Conservation (phyloP, 805 yeast genomes). For the Komagataella pastoris region DNA sequence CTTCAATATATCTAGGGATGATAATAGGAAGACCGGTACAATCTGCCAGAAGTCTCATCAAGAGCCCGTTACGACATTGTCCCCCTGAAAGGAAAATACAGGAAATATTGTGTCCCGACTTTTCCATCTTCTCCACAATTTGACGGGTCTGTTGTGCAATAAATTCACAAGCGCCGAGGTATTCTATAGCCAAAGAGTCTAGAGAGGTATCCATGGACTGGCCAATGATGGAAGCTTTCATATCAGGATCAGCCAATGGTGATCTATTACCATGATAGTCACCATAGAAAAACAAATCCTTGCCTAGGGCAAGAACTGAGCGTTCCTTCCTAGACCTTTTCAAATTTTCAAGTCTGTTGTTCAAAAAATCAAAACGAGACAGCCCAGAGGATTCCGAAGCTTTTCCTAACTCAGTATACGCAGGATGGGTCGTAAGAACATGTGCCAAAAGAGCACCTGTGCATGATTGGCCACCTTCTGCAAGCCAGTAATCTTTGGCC, state of each 20-base stretch:
- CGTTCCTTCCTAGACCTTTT: conserved; percentile 42
- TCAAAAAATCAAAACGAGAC: conserved; percentile 74
- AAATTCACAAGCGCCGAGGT: conserved; percentile 91
- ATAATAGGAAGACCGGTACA: conserved; percentile 86
- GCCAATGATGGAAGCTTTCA: conserved; percentile 90
- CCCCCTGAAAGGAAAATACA: conserved; percentile 91
- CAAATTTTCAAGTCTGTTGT: conserved; percentile 58
- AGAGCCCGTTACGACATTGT: conserved; percentile 83
- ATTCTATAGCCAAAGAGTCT: conserved; percentile 73
- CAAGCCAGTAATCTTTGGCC: conserved; percentile 86
- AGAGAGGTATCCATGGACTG: conserved; percentile 83
- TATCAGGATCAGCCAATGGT: conserved; percentile 90
- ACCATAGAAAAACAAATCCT: conserved; percentile 84
- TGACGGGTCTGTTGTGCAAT: conserved; percentile 97
- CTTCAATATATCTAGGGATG: conserved; percentile 90
- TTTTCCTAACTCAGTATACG: conserved; percentile 56
- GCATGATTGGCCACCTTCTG: conserved; percentile 98
- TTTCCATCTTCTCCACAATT: conserved; percentile 74
- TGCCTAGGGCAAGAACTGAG: conserved; percentile 70
- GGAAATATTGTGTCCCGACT: conserved; percentile 63
- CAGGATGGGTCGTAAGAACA: conserved; percentile 81
- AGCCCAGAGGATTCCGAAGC: conserved; percentile 55
- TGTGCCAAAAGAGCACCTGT: conserved; percentile 92
- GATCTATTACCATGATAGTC: conserved; percentile 95
- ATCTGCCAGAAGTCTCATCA: conserved; percentile 84